Conservation (phyloP, 2,329 filamentous ascomycete genomes). For the Cladosporium oxysporum region DNA sequence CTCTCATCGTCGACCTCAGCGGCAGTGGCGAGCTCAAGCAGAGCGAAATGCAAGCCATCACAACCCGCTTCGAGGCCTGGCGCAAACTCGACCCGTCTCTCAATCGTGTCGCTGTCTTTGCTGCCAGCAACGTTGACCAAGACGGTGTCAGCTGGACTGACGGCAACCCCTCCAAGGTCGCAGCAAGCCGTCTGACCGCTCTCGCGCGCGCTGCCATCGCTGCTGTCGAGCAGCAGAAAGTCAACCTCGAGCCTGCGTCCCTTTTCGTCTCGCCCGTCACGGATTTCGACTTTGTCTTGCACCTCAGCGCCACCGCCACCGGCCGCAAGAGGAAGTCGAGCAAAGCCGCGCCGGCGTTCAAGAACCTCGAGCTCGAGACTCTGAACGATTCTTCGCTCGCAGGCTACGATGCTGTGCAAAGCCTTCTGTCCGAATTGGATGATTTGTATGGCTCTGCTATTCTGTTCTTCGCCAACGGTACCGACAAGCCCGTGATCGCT, state of each 20-base stretch:
- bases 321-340: constrained; percentile 36
- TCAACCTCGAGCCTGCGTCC: constrained; percentile 47
- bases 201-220: constrained; percentile 76
- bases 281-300: constrained; percentile 87
- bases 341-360: constrained; percentile 62
- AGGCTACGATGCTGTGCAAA: constrained; percentile 61
- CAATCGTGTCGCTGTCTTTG: constrained; percentile 79
- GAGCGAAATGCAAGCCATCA: constrained; percentile 62
- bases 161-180: constrained; percentile 72
- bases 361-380: constrained; percentile 71
- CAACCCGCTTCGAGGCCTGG: constrained; percentile 78
- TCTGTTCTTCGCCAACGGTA: constrained; percentile 75
- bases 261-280: constrained; percentile 72
- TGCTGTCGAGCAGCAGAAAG: constrained; percentile 41
- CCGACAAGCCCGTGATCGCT: constrained; percentile 59
- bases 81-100: constrained; percentile 84
- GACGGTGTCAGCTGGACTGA: constrained; percentile 82
- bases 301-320: constrained; percentile 59
- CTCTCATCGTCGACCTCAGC: constrained; percentile 74
- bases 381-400: constrained; percentile 47
- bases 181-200: constrained; percentile 78
- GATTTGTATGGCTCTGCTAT: constrained; percentile 67
- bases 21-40: constrained; percentile 55
- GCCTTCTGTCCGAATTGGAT: constrained; percentile 69
- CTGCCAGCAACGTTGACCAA: constrained; percentile 74